These are phyloP conservation scores for Ophiostoma tasmaniense DNA, from an alignment of 2,329 filamentous ascomycete genomes.

Conservation along the genomic window DNA sequence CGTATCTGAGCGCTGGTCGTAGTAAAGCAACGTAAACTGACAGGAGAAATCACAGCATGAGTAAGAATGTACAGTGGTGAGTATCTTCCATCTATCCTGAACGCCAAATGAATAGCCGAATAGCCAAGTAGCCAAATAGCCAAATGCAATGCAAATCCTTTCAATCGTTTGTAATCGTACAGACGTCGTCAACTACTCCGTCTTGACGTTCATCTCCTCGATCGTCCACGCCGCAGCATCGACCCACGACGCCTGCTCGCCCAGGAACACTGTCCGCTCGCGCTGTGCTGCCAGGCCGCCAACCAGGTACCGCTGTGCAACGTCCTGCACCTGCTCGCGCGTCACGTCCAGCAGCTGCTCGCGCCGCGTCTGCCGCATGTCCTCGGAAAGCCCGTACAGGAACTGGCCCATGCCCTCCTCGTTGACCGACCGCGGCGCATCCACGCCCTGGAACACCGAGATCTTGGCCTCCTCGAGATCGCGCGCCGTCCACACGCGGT, in stretches of 20 bases:
- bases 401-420: constrained; percentile 82
- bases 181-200: constrained; percentile 21
- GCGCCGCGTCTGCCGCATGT: constrained; percentile 79
- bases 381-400: constrained; percentile 72
- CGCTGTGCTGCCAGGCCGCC: constrained; percentile 51
- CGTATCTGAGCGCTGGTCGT: constrained; percentile 49
- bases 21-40: too few relatives aligned
- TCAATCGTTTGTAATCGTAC: background rate
- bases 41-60: background rate
- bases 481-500: constrained; percentile 70
- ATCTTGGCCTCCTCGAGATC: constrained; percentile 96
- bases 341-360: constrained; percentile 82
- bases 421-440: constrained; percentile 80
- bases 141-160: background rate
- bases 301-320: constrained; percentile 74
- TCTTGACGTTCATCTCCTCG: constrained; percentile 62
- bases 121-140: background rate
- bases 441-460: constrained; percentile 82
- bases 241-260: constrained; percentile 74
- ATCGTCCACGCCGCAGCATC: constrained; percentile 64
- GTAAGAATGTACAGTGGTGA: constrained; percentile 11
- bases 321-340: constrained; percentile 67
- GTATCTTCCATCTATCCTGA: constrained; percentile 13
- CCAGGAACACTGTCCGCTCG: constrained; percentile 65
- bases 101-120: constrained; percentile 9